Evolutionary conservation across 1,284 basidiomycete species (phyloP), one percentile per base, ranked within the genome.

Genomic region (Grifola frondosa): DNA sequence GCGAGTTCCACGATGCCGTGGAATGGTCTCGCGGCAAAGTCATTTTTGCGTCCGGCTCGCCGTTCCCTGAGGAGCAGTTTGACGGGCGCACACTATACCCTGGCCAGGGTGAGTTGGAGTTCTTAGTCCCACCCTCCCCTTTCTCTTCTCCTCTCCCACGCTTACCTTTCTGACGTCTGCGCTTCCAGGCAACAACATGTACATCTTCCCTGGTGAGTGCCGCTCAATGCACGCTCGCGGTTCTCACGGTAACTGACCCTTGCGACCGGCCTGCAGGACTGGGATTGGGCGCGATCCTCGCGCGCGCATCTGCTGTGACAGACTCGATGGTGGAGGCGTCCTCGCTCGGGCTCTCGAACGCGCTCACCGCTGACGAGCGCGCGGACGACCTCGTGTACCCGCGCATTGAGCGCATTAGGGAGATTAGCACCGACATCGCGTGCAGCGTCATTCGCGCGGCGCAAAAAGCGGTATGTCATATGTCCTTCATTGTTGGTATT

Each of bases 41-140:
- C 20, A 77, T 97, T 47, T 97, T 96, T 62, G 94, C 95, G 1
- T 87, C 84, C 26, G 95, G 94, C 2, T 93, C 90, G 31, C 94
- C 94, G 1, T 97, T 96, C 78, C 80, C 83, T 6, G 74, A 77
- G 46, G 70, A 81, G 44, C 62, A 71, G 37, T 87, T 74, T 67
- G 64, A 78, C 24, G 81, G 85, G 36, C 71, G 70, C 49, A 76
- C 60, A 25, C 70, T 87, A 54, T 87, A 90, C 58, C 86, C 94
- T 5, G 91, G 91, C 26, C 95, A 97, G 68, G 93, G 54, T 52
- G 37, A 15, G 49, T 50, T n/a, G n/a, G 26, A 28, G 10, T 28
- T 16, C 16, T 33, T 33, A 12, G 16, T 11, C 31, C 9, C 30
- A 6, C n/a, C 17, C 30, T 10, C 31, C 10, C 17, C 17, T 10